Conservation (phyloP, 2,329 filamentous ascomycete genomes). For the Aspergillus intermedius region DNA sequence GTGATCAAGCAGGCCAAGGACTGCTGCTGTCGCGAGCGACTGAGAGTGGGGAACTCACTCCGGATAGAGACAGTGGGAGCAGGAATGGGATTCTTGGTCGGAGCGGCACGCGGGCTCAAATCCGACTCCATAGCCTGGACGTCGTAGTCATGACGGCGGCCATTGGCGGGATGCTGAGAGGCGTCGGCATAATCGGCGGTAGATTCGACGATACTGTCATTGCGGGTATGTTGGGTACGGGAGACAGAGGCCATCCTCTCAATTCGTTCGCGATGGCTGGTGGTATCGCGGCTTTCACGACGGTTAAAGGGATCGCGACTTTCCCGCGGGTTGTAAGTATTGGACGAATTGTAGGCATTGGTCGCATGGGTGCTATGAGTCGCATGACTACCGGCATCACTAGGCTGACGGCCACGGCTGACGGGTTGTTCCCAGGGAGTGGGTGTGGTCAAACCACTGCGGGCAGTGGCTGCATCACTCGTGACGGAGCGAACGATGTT, state of each 20-base stretch:
- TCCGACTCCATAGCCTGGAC: conserved; percentile 92
- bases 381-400: conserved; percentile 24
- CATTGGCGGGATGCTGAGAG: conserved; percentile 54
- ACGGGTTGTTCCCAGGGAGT: conserved; percentile 51
- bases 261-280: conserved; percentile 38
- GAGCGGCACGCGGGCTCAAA: conserved; percentile 59
- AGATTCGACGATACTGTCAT: conserved; percentile 69
- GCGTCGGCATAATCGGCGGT: conserved; percentile 75
- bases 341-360: not conserved
- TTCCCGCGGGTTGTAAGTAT: conserved; percentile 19
- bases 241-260: conserved; percentile 38
- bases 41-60: conserved; percentile 94
- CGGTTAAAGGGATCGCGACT: conserved; percentile 23
- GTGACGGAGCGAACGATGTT: conserved; percentile 82
- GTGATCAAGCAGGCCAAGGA: conserved; percentile 90
- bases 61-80: conserved; percentile 86
- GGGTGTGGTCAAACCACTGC: conserved; percentile 51
- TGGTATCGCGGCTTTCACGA: conserved; percentile 37
- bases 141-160: conserved; percentile 85
- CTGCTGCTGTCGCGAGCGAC: conserved; percentile 84
- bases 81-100: conserved; percentile 79
- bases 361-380: conserved; percentile 7
- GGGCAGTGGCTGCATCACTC: conserved; percentile 51
- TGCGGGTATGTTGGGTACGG: conserved; percentile 58
- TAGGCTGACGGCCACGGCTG: conserved; percentile 26